Percentiles rank a stretch among this genome's conserved stretches.
Conservation (phyloP, 163 green algal species). For the Trebouxiophyceae sp. region DNA sequence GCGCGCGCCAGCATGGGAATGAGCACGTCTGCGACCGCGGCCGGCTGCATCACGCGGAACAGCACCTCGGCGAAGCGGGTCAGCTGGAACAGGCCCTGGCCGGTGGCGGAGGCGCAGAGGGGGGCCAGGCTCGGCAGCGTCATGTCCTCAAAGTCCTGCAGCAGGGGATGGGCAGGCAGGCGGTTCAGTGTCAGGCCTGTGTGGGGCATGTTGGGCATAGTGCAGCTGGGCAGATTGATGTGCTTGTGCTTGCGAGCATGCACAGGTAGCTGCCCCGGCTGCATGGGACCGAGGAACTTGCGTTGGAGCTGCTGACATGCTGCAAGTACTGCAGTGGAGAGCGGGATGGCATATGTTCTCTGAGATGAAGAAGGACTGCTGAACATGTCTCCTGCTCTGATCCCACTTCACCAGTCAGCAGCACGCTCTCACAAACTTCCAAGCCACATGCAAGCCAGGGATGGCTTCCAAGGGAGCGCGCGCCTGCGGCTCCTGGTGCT, state of each 20-base stretch:
- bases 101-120: constrained; percentile 24
- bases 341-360: too few species aligned
- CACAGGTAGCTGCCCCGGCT: too few species aligned
- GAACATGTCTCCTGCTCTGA: background rate
- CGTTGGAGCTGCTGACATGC: too few species aligned
- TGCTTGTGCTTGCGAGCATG: too few species aligned
- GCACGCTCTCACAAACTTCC: too few species aligned
- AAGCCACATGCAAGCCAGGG: background rate
- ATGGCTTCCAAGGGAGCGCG: background rate
- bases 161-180: too few species aligned
- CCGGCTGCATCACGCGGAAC: constrained; percentile 9
- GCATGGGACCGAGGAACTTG: too few species aligned
- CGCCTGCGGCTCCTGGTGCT: constrained; percentile 22
- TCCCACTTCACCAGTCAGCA: too few species aligned
- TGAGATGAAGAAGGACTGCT: background rate
- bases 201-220: too few species aligned
- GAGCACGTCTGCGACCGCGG: constrained; percentile 11
- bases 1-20: constrained; percentile 25
- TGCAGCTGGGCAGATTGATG: too few species aligned
- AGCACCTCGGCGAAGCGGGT: constrained; percentile 26
- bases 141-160: constrained; percentile 33
- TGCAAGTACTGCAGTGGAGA: too few species aligned
- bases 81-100: constrained; percentile 42
- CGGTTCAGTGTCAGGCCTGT: too few species aligned
- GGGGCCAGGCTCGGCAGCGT: constrained; percentile 38